phyloP scores from a whole-genome alignment of 2,329 filamentous ascomycete genomes.

The Sphaerulina musiva region DNA sequence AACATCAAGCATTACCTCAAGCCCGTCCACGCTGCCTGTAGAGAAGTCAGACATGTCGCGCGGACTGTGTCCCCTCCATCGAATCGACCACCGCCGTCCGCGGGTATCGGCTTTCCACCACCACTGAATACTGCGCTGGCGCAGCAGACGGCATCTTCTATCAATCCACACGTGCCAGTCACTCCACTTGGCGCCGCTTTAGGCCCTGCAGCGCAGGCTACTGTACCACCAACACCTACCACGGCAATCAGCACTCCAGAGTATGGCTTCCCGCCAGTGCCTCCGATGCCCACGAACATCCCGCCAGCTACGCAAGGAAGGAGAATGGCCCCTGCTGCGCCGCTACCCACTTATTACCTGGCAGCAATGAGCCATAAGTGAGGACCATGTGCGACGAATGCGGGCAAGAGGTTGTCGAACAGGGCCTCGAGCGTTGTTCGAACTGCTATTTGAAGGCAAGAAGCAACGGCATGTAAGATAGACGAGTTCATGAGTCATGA shows the following conservation, averaged over 20 bases:
- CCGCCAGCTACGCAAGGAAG: neutral
- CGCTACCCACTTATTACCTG: slow-evolving; percentile 13
- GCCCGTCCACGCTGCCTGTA: slow-evolving; percentile 74
- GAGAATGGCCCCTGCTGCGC: slow-evolving; percentile 10
- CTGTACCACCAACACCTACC: slow-evolving; percentile 45
- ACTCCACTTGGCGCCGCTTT: slow-evolving; percentile 85
- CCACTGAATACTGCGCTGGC: slow-evolving; percentile 24
- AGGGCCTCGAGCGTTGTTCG: neutral
- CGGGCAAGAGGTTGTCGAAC: neutral
- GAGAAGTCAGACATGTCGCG: slow-evolving; percentile 66
- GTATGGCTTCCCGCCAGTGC: slow-evolving; percentile 14
- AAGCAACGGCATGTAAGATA: neutral
- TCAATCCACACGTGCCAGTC: slow-evolving; percentile 61
- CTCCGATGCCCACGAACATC: slow-evolving; percentile 2
- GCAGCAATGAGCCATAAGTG: neutral
- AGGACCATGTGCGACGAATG: too few relatives aligned
- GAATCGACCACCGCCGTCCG: slow-evolving; percentile 27
- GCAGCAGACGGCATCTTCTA: slow-evolving; percentile 23
- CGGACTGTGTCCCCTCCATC: slow-evolving; percentile 61
- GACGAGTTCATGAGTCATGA: neutral
- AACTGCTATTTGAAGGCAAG: too few relatives aligned
- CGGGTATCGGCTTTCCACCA: slow-evolving; percentile 21
- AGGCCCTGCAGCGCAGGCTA: slow-evolving; percentile 84
- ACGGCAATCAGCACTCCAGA: slow-evolving; percentile 17
- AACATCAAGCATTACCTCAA: slow-evolving; percentile 69